A percentile compares a stretch with the other conserved stretches of the same genome.
Conservation (phyloP, 768 basidiomycete species). For the Mycena floridula region DNA sequence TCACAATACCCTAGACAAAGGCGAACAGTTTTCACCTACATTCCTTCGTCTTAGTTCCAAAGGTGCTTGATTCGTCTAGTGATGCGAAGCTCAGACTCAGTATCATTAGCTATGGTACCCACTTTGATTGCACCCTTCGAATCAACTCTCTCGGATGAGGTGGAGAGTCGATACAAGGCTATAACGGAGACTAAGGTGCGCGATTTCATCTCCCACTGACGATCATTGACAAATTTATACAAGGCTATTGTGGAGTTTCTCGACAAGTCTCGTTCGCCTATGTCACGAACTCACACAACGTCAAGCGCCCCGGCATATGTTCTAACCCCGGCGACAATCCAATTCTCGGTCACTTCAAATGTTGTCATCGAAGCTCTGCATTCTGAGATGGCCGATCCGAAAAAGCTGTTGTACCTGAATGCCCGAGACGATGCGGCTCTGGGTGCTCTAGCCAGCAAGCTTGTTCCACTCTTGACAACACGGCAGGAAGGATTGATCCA, state of each 20-base stretch:
- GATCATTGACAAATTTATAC: constrained; percentile 4
- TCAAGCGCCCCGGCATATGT: constrained; percentile 70
- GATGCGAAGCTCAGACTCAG: background rate
- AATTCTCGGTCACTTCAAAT: constrained; percentile 48
- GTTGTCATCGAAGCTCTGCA: constrained; percentile 57
- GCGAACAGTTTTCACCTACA: constrained; percentile 71
- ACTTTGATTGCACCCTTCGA: constrained; percentile 80
- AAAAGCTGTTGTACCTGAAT: constrained; percentile 50
- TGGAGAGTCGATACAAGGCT: constrained; percentile 77
- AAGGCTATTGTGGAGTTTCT: constrained; percentile 77
- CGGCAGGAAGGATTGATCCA: constrained; percentile 43
- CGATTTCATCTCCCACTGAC: constrained; percentile 1
- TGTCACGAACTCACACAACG: constrained; percentile 64
- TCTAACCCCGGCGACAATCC: constrained; percentile 76
- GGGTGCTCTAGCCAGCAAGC: constrained; percentile 33
- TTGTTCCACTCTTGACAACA: constrained; percentile 36
- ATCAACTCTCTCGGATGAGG: constrained; percentile 61
- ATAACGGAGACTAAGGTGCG: constrained; percentile 67
- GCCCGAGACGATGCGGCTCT: constrained; percentile 54
- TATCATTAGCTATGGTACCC: constrained; percentile 63
- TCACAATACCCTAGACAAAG: constrained; percentile 45
- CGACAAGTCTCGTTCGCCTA: constrained; percentile 71
- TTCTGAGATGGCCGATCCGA: constrained; percentile 56
- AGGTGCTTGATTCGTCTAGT: constrained; percentile 35
- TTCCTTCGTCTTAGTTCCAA: constrained; percentile 76